Evolutionary conservation across 2,329 filamentous ascomycete genomes (phyloP).

Genomic region (Bipolaris zeicola): DNA sequence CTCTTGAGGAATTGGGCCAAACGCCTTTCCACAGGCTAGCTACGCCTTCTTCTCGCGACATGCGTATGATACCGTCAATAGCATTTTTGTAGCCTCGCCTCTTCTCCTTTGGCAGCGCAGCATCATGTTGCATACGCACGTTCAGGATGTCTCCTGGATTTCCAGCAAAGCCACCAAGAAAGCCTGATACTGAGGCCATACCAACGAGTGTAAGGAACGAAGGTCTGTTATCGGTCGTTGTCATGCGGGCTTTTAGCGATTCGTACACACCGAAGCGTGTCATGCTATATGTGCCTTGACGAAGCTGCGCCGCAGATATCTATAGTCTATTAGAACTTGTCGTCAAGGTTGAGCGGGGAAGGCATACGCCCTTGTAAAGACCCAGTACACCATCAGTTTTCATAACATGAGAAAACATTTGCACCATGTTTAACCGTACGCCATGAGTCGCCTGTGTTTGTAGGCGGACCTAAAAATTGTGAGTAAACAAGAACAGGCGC

Average conservation of each 20-base stretch:
- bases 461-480: slow-evolving; percentile 70
- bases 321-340: slow-evolving; percentile 35
- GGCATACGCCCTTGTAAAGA: slow-evolving; percentile 78
- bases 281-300: slow-evolving; percentile 92
- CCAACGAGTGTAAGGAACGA: slow-evolving; percentile 78
- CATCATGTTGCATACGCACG: slow-evolving; percentile 96
- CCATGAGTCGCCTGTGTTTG: slow-evolving; percentile 76
- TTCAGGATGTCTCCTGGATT: slow-evolving; percentile 97
- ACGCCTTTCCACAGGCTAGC: slow-evolving; percentile 81
- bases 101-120: slow-evolving; percentile 72
- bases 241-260: slow-evolving; percentile 77
- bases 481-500: slow-evolving; percentile 18
- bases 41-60: slow-evolving; percentile 84
- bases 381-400: slow-evolving; percentile 76
- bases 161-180: slow-evolving; percentile 85
- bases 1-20: slow-evolving; percentile 79
- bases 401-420: slow-evolving; percentile 83
- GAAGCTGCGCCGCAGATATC: slow-evolving; percentile 88
- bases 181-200: slow-evolving; percentile 82
- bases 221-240: slow-evolving; percentile 59
- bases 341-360: not conserved
- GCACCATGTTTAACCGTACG: slow-evolving; percentile 75
- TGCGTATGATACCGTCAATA: slow-evolving; percentile 81
- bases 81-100: slow-evolving; percentile 90
- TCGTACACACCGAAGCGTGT: slow-evolving; percentile 97